phyloP scores from a whole-genome alignment of 169 alveolate genomes.

The Plasmodium gonderi region DNA sequence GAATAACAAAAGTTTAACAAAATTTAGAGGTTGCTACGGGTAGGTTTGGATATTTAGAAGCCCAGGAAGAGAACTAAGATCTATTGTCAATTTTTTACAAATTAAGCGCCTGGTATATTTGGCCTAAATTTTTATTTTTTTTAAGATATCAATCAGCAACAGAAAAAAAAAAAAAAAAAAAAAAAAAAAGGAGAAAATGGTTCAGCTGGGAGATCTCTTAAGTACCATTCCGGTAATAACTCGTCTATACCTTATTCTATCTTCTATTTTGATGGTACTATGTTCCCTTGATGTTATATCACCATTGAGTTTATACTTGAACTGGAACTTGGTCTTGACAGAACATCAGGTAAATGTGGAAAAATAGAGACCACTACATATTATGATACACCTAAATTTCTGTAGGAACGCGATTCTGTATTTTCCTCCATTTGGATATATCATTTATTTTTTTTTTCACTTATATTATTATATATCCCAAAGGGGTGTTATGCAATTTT shows the following conservation, averaged over 20 bases:
- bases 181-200: slow-evolving; percentile 34
- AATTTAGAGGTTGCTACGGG: no score
- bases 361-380: background rate
- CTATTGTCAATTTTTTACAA: no score
- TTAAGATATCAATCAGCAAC: slow-evolving; percentile 5
- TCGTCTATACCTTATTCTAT: slow-evolving; percentile 84
- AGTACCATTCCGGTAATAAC: slow-evolving; percentile 85
- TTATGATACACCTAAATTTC: background rate
- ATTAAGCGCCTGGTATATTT: no score
- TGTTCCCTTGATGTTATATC: slow-evolving; percentile 88
- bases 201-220: slow-evolving; percentile 49
- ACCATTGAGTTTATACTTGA: slow-evolving; percentile 88
- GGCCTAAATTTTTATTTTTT: background rate
- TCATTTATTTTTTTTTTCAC: background rate
- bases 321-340: slow-evolving; percentile 86
- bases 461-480: no score
- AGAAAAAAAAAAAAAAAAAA: background rate
- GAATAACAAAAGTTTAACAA: no score
- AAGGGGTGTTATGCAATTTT: no score
- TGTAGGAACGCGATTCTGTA: background rate
- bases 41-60: no score
- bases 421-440: background rate
- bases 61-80: no score
- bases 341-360: slow-evolving; percentile 73
- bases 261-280: slow-evolving; percentile 84